phyloP scores from a whole-genome alignment of 2,329 filamentous ascomycete genomes.

The Exophiala calicioides region DNA sequence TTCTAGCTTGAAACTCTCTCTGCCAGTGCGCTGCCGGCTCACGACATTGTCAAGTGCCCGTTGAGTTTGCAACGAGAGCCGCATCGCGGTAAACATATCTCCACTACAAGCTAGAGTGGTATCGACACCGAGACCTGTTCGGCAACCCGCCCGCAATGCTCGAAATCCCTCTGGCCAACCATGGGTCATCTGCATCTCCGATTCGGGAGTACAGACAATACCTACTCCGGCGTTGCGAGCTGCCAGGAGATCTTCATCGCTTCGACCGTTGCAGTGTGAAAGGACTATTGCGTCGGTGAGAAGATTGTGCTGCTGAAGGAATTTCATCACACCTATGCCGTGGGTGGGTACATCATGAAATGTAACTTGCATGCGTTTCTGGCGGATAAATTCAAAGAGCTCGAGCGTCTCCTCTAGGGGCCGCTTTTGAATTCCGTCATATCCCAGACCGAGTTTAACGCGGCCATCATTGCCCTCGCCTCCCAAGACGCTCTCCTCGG shows the following conservation, averaged over 20 bases:
- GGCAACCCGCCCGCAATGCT: constrained; percentile 32
- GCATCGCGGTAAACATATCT: constrained; percentile 34
- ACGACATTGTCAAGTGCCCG: constrained; percentile 34
- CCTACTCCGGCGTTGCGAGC: constrained; percentile 23
- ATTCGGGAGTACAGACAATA: constrained; percentile 51
- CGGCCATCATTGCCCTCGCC: constrained; percentile 28
- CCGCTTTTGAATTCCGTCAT: constrained; percentile 32
- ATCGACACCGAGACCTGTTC: constrained; percentile 35
- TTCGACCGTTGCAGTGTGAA: constrained; percentile 40
- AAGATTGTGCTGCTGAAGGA: constrained; percentile 7
- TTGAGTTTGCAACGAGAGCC: constrained; percentile 34
- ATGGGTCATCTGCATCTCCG: constrained; percentile 53
- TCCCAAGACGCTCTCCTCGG: constrained; percentile 27
- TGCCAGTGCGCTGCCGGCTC: constrained; percentile 30
- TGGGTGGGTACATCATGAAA: constrained; percentile 31
- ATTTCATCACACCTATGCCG: constrained; percentile 23
- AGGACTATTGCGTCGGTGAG: too few species aligned
- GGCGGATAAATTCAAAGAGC: constrained; percentile 4
- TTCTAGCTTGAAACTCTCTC: constrained; percentile 32
- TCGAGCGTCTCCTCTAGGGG: constrained; percentile 26
- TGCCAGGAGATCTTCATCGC: constrained; percentile 29
- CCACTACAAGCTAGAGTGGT: constrained; percentile 35
- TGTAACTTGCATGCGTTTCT: constrained; percentile 31
- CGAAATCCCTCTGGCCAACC: constrained; percentile 35
- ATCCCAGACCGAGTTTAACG: constrained; percentile 34